These are phyloP conservation scores for Physcomitrellopsis africana DNA, from an alignment of 225 moss, liverwort and hornwort genomes.

Conservation along the genomic window DNA sequence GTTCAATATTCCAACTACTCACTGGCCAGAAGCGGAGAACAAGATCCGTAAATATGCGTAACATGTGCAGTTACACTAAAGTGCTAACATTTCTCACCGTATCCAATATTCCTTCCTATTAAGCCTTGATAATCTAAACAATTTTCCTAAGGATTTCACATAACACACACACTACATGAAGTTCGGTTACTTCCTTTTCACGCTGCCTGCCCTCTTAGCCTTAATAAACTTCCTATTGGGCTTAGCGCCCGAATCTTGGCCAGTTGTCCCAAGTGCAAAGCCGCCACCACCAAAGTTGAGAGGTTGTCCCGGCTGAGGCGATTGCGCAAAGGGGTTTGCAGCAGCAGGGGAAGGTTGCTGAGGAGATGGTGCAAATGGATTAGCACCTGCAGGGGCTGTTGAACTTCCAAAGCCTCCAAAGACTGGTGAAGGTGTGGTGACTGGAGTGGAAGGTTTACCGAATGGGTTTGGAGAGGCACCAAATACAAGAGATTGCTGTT, in stretches of 20 bases:
- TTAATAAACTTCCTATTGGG: constrained; percentile 55
- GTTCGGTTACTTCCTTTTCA: constrained; percentile 53
- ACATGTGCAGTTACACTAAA: too few species aligned
- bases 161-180: background rate
- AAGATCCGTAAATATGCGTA: too few species aligned
- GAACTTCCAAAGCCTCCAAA: constrained; percentile 57
- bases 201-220: constrained; percentile 61
- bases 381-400: constrained; percentile 38
- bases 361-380: constrained; percentile 49
- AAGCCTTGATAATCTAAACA: constrained; percentile 29
- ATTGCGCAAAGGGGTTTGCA: constrained; percentile 55
- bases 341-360: constrained; percentile 46
- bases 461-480: constrained; percentile 52
- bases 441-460: constrained; percentile 45
- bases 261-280: constrained; percentile 58
- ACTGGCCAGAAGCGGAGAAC: too few species aligned
- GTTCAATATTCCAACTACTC: too few species aligned
- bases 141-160: constrained; percentile 24
- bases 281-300: constrained; percentile 63
- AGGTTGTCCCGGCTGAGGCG: constrained; percentile 53
- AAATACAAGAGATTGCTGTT: constrained; percentile 35
- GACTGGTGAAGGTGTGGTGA: constrained; percentile 45
- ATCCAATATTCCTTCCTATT: constrained; percentile 33
- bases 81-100: constrained; percentile 37
- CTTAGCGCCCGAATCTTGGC: constrained; percentile 55